Evolutionary conservation across 805 yeast species (phyloP).

Genomic region (Sugiyamaella boreocaroliniensis): DNA sequence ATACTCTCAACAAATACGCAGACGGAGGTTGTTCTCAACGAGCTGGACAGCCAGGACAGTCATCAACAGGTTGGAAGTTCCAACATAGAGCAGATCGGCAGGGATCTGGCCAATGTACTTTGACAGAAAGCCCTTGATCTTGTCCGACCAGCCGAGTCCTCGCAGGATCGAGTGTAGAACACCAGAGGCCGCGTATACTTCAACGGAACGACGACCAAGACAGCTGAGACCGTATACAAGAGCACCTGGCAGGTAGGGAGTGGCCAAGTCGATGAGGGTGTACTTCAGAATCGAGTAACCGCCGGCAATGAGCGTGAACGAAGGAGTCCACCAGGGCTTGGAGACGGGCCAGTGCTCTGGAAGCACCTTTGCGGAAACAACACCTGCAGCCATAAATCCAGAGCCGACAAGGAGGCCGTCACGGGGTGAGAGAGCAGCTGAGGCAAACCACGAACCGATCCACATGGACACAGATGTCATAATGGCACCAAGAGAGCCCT

Average conservation of each 20-base stretch:
- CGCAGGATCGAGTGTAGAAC: conserved; percentile 14
- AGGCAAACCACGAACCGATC: conserved; percentile 31
- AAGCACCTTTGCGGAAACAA: conserved; percentile 22
- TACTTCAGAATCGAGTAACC: conserved; percentile 31
- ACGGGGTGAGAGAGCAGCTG: conserved; percentile 17
- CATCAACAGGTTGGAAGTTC: conserved; percentile 17
- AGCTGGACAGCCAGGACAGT: conserved; percentile 13
- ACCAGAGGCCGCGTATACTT: conserved; percentile 26
- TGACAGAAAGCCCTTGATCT: conserved; percentile 3
- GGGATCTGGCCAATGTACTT: conserved; percentile 14
- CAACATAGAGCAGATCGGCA: conserved; percentile 14
- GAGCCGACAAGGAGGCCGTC: conserved; percentile 25
- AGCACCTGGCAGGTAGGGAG: conserved; percentile 26
- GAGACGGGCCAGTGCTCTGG: conserved; percentile 31
- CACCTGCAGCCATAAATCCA: conserved; percentile 24
- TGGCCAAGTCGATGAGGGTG: conserved; percentile 16
- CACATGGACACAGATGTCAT: conserved; percentile 34
- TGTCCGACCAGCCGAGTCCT: conserved; percentile 5
- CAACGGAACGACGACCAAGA: conserved; percentile 29
- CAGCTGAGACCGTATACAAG: conserved; percentile 18
- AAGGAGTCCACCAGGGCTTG: conserved; percentile 35
- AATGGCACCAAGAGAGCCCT: conserved; percentile 33
- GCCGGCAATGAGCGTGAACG: conserved; percentile 28
- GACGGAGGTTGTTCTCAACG: conserved; percentile 16
- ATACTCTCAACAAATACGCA: not conserved